phyloP scores from a whole-genome alignment of 441 rosid species.

The Corymbia citriodora region DNA sequence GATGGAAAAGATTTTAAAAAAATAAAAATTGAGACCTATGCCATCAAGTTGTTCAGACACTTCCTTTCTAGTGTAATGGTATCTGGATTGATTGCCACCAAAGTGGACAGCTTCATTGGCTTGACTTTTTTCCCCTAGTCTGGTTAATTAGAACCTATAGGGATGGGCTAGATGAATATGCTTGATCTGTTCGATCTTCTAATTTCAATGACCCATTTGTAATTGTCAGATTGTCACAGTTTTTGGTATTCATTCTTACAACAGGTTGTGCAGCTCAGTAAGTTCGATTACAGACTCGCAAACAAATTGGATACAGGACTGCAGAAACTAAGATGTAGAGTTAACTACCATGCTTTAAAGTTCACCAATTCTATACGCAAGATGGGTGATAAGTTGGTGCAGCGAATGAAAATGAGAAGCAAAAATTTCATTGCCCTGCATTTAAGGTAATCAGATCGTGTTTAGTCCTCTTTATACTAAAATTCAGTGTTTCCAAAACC shows the following conservation, averaged over 20 bases:
- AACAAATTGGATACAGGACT: constrained; percentile 12
- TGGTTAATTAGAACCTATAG: background rate
- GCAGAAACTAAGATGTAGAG: constrained; percentile 20
- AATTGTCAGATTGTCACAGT: background rate
- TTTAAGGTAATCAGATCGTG: constrained; percentile 5
- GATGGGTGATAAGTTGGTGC: constrained; percentile 11
- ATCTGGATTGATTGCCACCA: background rate
- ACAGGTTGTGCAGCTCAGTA: constrained; percentile 15
- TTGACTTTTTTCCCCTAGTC: background rate
- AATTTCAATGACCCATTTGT: background rate
- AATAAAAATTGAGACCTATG: background rate
- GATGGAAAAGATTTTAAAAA: background rate
- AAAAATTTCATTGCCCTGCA: constrained; percentile 9
- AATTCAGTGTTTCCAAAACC: background rate
- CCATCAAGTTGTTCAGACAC: background rate
- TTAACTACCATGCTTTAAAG: constrained; percentile 14
- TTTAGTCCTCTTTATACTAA: background rate
- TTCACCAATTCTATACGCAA: constrained; percentile 10
- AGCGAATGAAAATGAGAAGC: constrained; percentile 10
- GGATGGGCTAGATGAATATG: background rate
- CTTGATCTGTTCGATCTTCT: background rate
- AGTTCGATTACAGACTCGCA: constrained; percentile 16
- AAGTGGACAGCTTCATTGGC: background rate
- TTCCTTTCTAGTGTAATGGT: background rate
- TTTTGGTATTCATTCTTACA: background rate